phyloP scores from a whole-genome alignment of 2,329 filamentous ascomycete species.

The Zelopaecilomyces penicillatus region DNA sequence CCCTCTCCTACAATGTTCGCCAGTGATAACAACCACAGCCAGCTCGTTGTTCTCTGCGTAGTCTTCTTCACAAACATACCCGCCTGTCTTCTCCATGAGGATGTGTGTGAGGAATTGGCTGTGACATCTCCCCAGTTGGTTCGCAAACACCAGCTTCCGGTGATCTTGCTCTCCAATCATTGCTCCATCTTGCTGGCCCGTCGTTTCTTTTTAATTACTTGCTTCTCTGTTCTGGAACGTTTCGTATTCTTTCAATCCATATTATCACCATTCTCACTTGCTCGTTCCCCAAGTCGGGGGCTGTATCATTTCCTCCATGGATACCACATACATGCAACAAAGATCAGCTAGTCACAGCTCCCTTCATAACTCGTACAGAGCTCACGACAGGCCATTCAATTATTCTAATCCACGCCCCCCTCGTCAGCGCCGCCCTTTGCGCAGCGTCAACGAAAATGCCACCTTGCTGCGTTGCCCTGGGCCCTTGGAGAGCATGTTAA shows the following conservation, averaged over 20 bases:
- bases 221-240: constrained; percentile 12
- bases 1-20: too few species aligned
- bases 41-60: too few species aligned
- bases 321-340: constrained; percentile 17
- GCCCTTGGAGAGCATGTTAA: constrained; percentile 56
- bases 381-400: constrained; percentile 15
- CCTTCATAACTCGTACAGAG: constrained; percentile 24
- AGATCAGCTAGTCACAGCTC: constrained; percentile 34
- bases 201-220: constrained; percentile 13
- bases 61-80: not conserved
- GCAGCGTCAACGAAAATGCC: constrained; percentile 35
- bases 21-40: too few species aligned
- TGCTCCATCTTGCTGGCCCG: not conserved
- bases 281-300: constrained; percentile 1
- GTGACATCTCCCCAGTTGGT: constrained; percentile 13
- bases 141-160: constrained; percentile 11
- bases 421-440: constrained; percentile 30
- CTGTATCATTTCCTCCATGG: constrained; percentile 17
- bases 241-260: constrained; percentile 4
- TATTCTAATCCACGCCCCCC: constrained; percentile 13
- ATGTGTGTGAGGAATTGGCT: constrained; percentile 11
- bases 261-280: constrained; percentile 1
- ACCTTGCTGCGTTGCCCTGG: constrained; percentile 40
- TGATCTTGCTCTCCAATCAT: constrained; percentile 3
- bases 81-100: constrained; percentile 8